Percentiles rank a stretch among this genome's conserved stretches.
Evolutionary conservation across 352 stramenopile genomes (phyloP).

Genomic region (Lagenidium sp.): DNA sequence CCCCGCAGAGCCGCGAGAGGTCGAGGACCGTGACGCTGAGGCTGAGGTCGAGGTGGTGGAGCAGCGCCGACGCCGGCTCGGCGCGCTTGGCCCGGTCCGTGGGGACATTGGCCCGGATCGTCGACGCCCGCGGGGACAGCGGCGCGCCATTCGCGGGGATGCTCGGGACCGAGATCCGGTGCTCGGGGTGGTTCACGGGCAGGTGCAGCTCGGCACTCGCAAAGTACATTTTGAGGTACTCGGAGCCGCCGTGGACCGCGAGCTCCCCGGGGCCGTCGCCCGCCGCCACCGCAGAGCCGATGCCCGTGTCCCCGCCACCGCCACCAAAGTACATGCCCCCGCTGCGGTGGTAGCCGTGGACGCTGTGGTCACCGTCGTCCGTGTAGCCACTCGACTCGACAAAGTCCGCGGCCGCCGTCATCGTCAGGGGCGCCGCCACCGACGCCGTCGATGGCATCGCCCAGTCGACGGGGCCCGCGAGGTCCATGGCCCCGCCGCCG

Average conservation of each 20-base stretch:
- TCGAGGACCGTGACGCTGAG: constrained; percentile 67
- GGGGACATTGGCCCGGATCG: constrained; percentile 10
- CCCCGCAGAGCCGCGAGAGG: constrained; percentile 62
- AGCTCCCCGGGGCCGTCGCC: constrained; percentile 25
- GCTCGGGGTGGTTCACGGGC: constrained; percentile 58
- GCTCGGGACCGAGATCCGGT: constrained; percentile 44
- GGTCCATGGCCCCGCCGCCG: constrained; percentile 8
- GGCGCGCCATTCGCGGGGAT: constrained; percentile 20
- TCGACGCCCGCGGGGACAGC: constrained; percentile 36
- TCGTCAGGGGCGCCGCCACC: background rate
- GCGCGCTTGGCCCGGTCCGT: constrained; percentile 33
- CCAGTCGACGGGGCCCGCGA: constrained; percentile 17
- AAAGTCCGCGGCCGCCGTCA: background rate
- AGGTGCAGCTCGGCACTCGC: constrained; percentile 56
- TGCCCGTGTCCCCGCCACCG: constrained; percentile 7
- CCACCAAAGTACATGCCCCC: constrained; percentile 24
- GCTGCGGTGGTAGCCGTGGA: constrained; percentile 4
- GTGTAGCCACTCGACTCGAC: constrained; percentile 3
- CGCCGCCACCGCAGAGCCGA: constrained; percentile 7
- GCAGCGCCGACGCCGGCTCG: constrained; percentile 17
- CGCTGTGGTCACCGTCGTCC: constrained; percentile 6
- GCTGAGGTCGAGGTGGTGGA: constrained; percentile 54
- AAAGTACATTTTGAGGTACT: constrained; percentile 72
- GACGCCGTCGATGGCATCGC: background rate
- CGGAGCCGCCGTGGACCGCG: constrained; percentile 53